Evolutionary conservation across 495 filamentous ascomycete genomes (phyloP).

Genomic region (Penicillium subrubescens): DNA sequence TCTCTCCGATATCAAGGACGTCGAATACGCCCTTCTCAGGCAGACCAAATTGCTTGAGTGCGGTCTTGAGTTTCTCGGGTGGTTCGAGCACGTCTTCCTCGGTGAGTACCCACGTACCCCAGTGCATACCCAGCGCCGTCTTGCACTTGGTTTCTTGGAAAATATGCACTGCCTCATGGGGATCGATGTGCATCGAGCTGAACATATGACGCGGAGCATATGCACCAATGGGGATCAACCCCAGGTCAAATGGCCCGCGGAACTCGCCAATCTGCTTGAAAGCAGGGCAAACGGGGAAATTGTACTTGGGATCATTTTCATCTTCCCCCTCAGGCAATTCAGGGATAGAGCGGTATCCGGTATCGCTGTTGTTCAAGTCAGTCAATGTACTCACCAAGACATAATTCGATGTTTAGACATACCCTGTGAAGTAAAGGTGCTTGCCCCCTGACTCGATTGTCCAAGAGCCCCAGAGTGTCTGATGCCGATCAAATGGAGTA

Average conservation of each 20-base stretch:
- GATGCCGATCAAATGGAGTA: conserved; percentile 63
- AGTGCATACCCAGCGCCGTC: conserved; percentile 86
- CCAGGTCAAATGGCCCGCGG: conserved; percentile 88
- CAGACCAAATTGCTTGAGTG: conserved; percentile 69
- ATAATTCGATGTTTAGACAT: conserved; percentile 11
- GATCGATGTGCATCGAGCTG: conserved; percentile 84
- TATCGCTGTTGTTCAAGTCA: conserved; percentile 48
- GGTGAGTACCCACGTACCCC: conserved; percentile 91
- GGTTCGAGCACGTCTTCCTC: conserved; percentile 86
- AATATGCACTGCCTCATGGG: conserved; percentile 86
- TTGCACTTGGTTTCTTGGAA: conserved; percentile 85
- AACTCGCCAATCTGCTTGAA: conserved; percentile 84
- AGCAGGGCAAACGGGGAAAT: conserved; percentile 78
- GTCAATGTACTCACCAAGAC: background rate
- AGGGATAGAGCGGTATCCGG: conserved; percentile 85
- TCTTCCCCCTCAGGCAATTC: conserved; percentile 63
- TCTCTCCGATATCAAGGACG: conserved; percentile 85
- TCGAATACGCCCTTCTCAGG: conserved; percentile 83
- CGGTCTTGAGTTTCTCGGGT: conserved; percentile 71
- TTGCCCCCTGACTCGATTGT: conserved; percentile 68
- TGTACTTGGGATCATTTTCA: conserved; percentile 71
- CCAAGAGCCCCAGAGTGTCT: conserved; percentile 90
- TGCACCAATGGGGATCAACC: conserved; percentile 92
- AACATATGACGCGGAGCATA: conserved; percentile 79
- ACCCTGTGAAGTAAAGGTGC: conserved; percentile 51